Evolutionary conservation across 805 yeast species (phyloP), one percentile per base, ranked within the genome.

Genomic region (Pichia occidentalis): DNA sequence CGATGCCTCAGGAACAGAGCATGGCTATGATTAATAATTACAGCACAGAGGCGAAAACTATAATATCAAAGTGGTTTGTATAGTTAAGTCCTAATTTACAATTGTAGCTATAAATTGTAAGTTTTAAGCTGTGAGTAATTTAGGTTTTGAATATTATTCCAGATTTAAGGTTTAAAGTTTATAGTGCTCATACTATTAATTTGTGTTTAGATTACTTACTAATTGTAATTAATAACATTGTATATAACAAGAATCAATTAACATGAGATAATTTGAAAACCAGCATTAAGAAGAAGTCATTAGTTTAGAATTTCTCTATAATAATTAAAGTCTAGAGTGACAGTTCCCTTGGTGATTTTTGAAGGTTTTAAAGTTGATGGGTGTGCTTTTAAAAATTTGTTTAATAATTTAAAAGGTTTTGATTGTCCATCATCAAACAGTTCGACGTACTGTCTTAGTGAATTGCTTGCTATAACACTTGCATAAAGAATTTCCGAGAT

Each of bases 1-100:
- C 74, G 5, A 49, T 85, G 24, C 86, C 95, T 2, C 85, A 77
- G 49, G 70, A 68, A 12, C 80, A 82, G 46, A 88, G 85, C 4
- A 61, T 83, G 67, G 64, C 66, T 7, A 52, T 86, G 36, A 63
- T 85, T 42, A 76, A 72, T 43, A 73, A 71, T 43, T 76, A 82
- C 47, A 77, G 83, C 34, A 64, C 73, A 3, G 82, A 76, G 33
- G 68, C 77, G 23, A 73, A 75, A 54, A 70, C 70, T 41, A 75
- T 77, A 3, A 69, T 77, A 25, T 46, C 52, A 21, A 47, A 52
- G 26, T 56, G 58, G 59, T 57, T 57, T 42, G 42, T 47, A 35
- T 57, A 32, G 37, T 22, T 24, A n/a, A n/a, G n/a, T n/a, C n/a
- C n/a, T n/a, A n/a, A n/a, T n/a, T n/a, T n/a, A n/a, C n/a, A n/a